Evolutionary conservation across 2,329 filamentous ascomycete genomes (phyloP).

Genomic region (Clonostachys sp.): DNA sequence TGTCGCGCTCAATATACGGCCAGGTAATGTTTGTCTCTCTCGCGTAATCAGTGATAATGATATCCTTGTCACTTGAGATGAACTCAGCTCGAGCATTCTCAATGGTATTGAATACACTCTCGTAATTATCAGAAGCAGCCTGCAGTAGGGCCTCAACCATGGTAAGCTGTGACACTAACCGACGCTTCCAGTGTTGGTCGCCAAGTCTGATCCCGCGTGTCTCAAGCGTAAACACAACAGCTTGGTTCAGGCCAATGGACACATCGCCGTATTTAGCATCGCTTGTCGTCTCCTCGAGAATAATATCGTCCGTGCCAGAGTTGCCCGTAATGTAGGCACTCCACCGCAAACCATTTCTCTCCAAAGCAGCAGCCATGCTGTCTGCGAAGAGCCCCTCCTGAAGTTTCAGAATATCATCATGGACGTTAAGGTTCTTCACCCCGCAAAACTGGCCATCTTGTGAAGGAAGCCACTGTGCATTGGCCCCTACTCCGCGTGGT

Average conservation of each 20-base stretch:
- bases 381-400: slow-evolving; percentile 17
- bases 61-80: slow-evolving; percentile 14
- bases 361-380: not conserved
- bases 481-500: slow-evolving; percentile 7
- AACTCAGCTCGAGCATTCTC: slow-evolving; percentile 17
- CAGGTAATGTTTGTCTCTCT: slow-evolving; percentile 13
- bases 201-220: slow-evolving; percentile 21
- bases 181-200: slow-evolving; percentile 20
- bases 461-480: slow-evolving; percentile 10
- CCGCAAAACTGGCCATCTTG: slow-evolving; percentile 21
- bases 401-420: slow-evolving; percentile 16
- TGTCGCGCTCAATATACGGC: slow-evolving; percentile 10
- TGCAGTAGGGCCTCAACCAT: slow-evolving; percentile 19
- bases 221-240: slow-evolving; percentile 19
- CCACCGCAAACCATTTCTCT: slow-evolving; percentile 7
- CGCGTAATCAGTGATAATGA: slow-evolving; percentile 19
- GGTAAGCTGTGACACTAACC: slow-evolving; percentile 15
- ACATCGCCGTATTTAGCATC: slow-evolving; percentile 21
- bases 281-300: slow-evolving; percentile 15
- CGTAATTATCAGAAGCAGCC: slow-evolving; percentile 17
- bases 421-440: slow-evolving; percentile 24
- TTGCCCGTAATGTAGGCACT: slow-evolving; percentile 13
- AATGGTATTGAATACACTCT: slow-evolving; percentile 13
- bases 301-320: slow-evolving; percentile 6
- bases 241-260: slow-evolving; percentile 17